Evolutionary conservation across 495 filamentous ascomycete species (phyloP).

Genomic region (Penicillium ucsense): DNA sequence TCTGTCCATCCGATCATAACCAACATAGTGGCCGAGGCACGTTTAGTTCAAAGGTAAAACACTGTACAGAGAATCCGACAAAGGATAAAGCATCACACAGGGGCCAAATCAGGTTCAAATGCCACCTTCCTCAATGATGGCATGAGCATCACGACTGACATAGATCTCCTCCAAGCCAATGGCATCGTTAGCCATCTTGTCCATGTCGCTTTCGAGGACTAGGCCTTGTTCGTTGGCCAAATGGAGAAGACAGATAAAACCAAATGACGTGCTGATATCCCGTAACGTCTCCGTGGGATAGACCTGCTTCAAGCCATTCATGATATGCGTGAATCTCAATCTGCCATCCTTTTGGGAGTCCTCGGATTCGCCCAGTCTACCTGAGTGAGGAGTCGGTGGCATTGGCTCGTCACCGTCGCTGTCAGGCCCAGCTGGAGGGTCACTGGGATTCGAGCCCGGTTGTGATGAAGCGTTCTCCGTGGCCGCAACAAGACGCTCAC

Average conservation of each 20-base stretch:
- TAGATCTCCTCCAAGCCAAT: slow-evolving; percentile 36
- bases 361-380: slow-evolving; percentile 12
- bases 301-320: slow-evolving; percentile 77
- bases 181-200: slow-evolving; percentile 14
- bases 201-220: slow-evolving; percentile 44
- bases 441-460: slow-evolving; percentile 13
- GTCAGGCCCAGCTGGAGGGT: slow-evolving; percentile 15
- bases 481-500: slow-evolving; percentile 34
- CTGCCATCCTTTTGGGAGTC: slow-evolving; percentile 27
- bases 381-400: slow-evolving; percentile 26
- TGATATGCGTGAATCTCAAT: slow-evolving; percentile 79
- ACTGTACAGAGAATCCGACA: slow-evolving; percentile 13
- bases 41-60: slow-evolving; percentile 1
- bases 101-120: slow-evolving; percentile 15
- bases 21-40: slow-evolving; percentile 4
- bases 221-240: slow-evolving; percentile 96
- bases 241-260: slow-evolving; percentile 95
- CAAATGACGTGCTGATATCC: slow-evolving; percentile 94
- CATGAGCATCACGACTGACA: slow-evolving; percentile 28
- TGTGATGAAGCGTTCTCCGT: slow-evolving; percentile 23
- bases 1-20: slow-evolving; percentile 16
- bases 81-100: too few species aligned
- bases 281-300: slow-evolving; percentile 77
- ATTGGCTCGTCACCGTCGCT: slow-evolving; percentile 19
- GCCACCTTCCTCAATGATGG: slow-evolving; percentile 30